Evolutionary conservation across 2,329 filamentous ascomycete species (phyloP).

Genomic region (Arthrobotrys iridis): DNA sequence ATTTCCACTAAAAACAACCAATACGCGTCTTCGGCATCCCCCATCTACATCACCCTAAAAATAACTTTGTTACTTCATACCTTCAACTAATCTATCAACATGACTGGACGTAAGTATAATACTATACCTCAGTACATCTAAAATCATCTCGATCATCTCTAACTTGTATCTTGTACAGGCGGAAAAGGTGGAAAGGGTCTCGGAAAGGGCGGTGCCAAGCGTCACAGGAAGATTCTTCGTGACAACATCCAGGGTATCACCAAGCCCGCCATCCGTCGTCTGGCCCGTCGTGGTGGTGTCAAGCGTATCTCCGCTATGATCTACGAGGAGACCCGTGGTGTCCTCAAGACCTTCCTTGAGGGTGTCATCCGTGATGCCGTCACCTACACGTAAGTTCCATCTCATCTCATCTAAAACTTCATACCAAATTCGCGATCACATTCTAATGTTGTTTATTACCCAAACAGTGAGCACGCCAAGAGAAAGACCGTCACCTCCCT

Average conservation of each 20-base stretch:
- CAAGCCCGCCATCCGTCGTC: constrained; percentile 98
- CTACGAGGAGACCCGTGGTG: constrained; percentile 81
- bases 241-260: constrained; percentile 99
- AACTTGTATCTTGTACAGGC: constrained; percentile 69
- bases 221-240: constrained; percentile 98
- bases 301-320: constrained; percentile 99
- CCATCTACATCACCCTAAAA: constrained; percentile 24
- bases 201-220: constrained; percentile 98
- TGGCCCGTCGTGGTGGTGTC: constrained; percentile 98
- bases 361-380: constrained; percentile 79
- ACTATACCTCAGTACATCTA: background rate
- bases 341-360: constrained; percentile 81
- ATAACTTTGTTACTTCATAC: constrained; percentile 25
- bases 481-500: constrained; percentile 79
- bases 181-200: constrained; percentile 97
- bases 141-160: constrained; percentile 59
- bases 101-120: constrained; percentile 52
- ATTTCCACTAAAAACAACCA: constrained; percentile 8
- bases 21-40: constrained; percentile 35
- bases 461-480: constrained; percentile 74
- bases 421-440: background rate
- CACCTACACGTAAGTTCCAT: constrained; percentile 70
- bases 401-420: background rate
- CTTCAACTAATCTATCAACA: constrained; percentile 36
- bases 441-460: background rate